Evolutionary conservation across 768 basidiomycete species (phyloP), one percentile per base, ranked within the genome.

Genomic region (Lactifluus volemus): DNA sequence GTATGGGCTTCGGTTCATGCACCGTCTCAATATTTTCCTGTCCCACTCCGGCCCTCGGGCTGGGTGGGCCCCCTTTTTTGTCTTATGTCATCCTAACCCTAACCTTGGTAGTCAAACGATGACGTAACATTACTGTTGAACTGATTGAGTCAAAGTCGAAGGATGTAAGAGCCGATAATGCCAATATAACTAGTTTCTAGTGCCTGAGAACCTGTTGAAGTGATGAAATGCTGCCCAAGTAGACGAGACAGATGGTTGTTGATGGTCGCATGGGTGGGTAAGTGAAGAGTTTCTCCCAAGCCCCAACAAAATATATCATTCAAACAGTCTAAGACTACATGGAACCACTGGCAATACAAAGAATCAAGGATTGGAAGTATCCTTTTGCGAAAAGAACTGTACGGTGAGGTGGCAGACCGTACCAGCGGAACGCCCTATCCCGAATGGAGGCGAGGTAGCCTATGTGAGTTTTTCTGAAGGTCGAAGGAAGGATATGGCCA

Each of bases 11-110:
- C 77, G 83, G 84, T 76, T 78, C 81, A 84, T 84, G 85, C 84
- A 86, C 79, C 79, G 82, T 85, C 84, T 77, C 69, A 85, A 86
- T 86, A 86, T 86, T 86, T 86, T 79, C 84, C 84, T 74, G 84
- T 85, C 80, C 81, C 75, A 75, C 78, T 79, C 77, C 68, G 78
- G 81, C 81, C 83, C 67, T 65, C 67, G 66, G 67, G 67, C 67
- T 68, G 67, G 66, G 67, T 61, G 65, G 67, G 67, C 70, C 71
- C 12, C 5, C 5, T 32, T 61, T 45, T 61, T 61, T 61, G 60
- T 30, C 11, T 25, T 39, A 11, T 39, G 2, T 0, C 17, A 21
- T 17, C 1, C 49, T 61, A 61, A 61, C 60, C 60, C 55, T 61
- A 61, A 61, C 60, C 60, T 11, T 53, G 39, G 9, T 3, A 38